These are phyloP conservation scores for Fragosphaeria purpurea DNA, from an alignment of 2,329 filamentous ascomycete genomes.

Conservation along the genomic window DNA sequence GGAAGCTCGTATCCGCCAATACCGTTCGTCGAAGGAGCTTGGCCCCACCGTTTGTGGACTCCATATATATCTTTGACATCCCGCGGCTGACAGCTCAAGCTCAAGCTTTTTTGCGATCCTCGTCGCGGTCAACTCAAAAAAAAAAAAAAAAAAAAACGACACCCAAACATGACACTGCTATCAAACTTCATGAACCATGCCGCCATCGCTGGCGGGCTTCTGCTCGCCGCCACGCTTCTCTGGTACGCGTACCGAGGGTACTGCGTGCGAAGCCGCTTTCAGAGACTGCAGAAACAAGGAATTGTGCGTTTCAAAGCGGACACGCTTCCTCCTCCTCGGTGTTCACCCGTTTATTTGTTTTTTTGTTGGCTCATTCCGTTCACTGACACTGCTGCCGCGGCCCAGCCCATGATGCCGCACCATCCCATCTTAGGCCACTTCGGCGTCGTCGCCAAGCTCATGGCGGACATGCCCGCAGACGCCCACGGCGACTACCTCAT, in stretches of 20 bases:
- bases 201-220: neutral
- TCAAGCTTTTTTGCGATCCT: too few relatives aligned
- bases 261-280: conserved; percentile 12
- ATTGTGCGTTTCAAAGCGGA: conserved; percentile 7
- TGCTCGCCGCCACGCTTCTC: neutral
- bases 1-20: too few relatives aligned
- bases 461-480: conserved; percentile 11
- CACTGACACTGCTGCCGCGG: neutral
- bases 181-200: neutral
- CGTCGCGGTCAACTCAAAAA: neutral
- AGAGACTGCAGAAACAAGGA: conserved; percentile 12
- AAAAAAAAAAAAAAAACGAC: too few relatives aligned
- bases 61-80: too few relatives aligned
- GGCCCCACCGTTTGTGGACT: too few relatives aligned
- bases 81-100: too few relatives aligned
- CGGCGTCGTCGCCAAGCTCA: conserved; percentile 10
- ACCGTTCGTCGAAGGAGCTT: too few relatives aligned
- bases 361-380: neutral
- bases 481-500: conserved; percentile 14
- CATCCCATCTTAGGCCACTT: conserved; percentile 14
- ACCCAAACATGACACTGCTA: too few relatives aligned
- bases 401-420: conserved; percentile 15
- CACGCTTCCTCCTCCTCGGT: too few relatives aligned
- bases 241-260: conserved; percentile 12
- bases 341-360: neutral